Percentiles rank a stretch among this genome's conserved stretches.
Conservation (phyloP, 1,139 yeast genomes). For the Hansenula lynferdii region DNA sequence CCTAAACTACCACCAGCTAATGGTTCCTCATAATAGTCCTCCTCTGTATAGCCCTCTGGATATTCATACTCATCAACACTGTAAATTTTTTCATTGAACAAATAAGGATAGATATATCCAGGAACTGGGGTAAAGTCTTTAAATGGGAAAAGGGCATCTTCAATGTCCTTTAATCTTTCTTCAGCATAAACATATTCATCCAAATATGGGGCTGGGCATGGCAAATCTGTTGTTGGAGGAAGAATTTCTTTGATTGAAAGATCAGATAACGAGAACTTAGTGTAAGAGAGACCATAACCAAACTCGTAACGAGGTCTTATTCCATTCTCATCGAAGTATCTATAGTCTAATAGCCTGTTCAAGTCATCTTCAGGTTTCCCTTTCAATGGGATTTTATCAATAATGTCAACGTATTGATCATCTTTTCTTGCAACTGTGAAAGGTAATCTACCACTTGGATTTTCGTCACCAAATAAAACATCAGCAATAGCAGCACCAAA, state of each 20-base stretch:
- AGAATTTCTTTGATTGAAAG: slow-evolving; percentile 37
- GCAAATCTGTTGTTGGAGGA: slow-evolving; percentile 44
- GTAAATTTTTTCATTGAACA: slow-evolving; percentile 41
- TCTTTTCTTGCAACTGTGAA: slow-evolving; percentile 56
- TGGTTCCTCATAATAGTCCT: slow-evolving; percentile 26
- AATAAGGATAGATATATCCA: slow-evolving; percentile 47
- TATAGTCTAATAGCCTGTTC: slow-evolving; percentile 43
- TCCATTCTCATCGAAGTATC: slow-evolving; percentile 51
- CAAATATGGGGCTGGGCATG: slow-evolving; percentile 44
- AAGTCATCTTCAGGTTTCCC: slow-evolving; percentile 47
- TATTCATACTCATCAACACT: slow-evolving; percentile 41
- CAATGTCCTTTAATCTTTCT: slow-evolving; percentile 47
- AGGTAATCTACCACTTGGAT: slow-evolving; percentile 61
- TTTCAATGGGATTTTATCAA: slow-evolving; percentile 36
- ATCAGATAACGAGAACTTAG: slow-evolving; percentile 39
- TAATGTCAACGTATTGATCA: slow-evolving; percentile 48
- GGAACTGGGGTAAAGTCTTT: slow-evolving; percentile 49
- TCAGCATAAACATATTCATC: slow-evolving; percentile 36
- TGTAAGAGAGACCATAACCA: slow-evolving; percentile 58
- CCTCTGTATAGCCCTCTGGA: slow-evolving; percentile 47
- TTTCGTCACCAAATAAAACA: slow-evolving; percentile 50
- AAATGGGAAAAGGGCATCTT: slow-evolving; percentile 52
- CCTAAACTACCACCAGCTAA: slow-evolving; percentile 58
- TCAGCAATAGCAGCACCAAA: slow-evolving; percentile 44
- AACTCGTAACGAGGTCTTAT: slow-evolving; percentile 56